Evolutionary conservation across 345 rosid species (phyloP).

Genomic region (Microcos paniculata): DNA sequence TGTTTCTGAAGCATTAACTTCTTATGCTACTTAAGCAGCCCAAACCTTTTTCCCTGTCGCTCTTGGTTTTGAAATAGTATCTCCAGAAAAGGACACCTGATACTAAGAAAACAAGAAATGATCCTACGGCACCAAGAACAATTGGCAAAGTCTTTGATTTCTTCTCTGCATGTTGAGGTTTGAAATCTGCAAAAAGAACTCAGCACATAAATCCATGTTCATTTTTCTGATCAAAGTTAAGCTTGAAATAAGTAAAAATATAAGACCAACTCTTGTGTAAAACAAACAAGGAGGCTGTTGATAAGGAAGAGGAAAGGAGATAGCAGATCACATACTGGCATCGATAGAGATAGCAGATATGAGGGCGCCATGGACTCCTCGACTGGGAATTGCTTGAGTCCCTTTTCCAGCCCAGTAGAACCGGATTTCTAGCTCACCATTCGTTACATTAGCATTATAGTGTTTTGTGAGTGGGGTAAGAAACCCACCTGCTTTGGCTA

Average conservation of each 20-base stretch:
- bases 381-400: conserved; percentile 25
- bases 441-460: conserved; percentile 10
- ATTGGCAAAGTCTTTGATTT: conserved; percentile 10
- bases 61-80: conserved; percentile 13
- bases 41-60: conserved; percentile 18
- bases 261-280: background rate
- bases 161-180: conserved; percentile 14
- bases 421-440: conserved; percentile 29
- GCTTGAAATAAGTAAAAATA: background rate
- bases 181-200: conserved; percentile 28
- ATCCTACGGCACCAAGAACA: conserved; percentile 24
- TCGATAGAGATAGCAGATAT: conserved; percentile 34
- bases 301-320: background rate
- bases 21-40: background rate
- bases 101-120: conserved; percentile 11
- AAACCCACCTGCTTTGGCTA: conserved; percentile 32
- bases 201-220: background rate
- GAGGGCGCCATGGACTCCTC: conserved; percentile 35
- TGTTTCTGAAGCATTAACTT: background rate
- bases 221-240: background rate
- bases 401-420: conserved; percentile 48
- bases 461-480: conserved; percentile 16
- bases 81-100: conserved; percentile 28
- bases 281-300: background rate
- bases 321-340: conserved; percentile 18